Evolutionary conservation across 352 stramenopile genomes (phyloP), one percentile per base, ranked within the genome.

Genomic region (Phytophthora cryptogea): DNA sequence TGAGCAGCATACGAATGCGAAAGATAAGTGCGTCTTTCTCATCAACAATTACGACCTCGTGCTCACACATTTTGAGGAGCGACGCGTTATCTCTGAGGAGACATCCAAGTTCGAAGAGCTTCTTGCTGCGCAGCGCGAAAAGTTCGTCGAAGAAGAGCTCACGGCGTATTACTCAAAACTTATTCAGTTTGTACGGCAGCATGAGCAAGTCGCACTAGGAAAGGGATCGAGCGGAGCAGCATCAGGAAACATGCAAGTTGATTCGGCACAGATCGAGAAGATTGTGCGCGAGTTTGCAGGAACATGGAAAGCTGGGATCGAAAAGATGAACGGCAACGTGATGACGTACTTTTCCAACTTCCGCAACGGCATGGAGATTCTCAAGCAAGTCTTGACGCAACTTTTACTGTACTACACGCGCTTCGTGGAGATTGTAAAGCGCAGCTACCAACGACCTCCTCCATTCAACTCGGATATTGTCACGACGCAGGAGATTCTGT

Each of bases 11-110:
- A 78, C 83, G 5, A 88, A 79, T 14, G 83, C 92, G 20, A 99
- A 98, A 64, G 97, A 98, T 52, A 90, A 88, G 32, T 92, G 95
- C 59, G 90, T 99, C 5, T 99, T 99, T 67, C 84, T 99, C 40
- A 97, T 99, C 63, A 99, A 99, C 76, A 99, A 99, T 68, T 96
- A 98, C 64, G 96, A 99, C 69, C 80, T 97, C 43, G 96, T 99
- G 31, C 79, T 98, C 7, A 95, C 83, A 26, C 92, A 98, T 31
- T 98, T 99, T 49, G 93, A 98, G 56, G 95, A 99, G 74, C 83
- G 96, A 32, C 83, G 89, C 30, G 95, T 98, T 27, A 72, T 88
- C 33, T 95, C 90, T 26, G 97, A 98, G 45, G 97, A 99, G 66
- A 92, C 97, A 2, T 89, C 88, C 48, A 91, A 91, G 41, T 98